A percentile compares a stretch with the other conserved stretches of the same genome.
These are phyloP conservation scores for Neoascochyta sp. DNA, from an alignment of 2,329 filamentous ascomycete genomes.

Conservation along the genomic window DNA sequence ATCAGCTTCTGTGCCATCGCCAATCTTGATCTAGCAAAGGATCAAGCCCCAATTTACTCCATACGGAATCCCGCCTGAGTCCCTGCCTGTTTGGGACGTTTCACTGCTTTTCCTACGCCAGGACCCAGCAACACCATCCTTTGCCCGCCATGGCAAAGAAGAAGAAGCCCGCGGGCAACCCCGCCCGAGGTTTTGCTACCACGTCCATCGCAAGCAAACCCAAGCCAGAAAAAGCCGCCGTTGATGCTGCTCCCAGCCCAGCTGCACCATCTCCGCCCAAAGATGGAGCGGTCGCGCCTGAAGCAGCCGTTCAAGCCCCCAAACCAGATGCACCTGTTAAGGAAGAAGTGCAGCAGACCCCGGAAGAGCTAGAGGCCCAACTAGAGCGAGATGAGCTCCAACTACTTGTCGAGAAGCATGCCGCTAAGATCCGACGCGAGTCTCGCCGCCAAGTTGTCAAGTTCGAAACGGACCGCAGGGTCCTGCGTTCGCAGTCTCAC, in stretches of 20 bases:
- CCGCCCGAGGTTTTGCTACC: conserved; percentile 88
- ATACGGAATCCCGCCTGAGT: conserved; percentile 27
- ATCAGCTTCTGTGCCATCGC: conserved; percentile 17
- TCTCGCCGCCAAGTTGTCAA: conserved; percentile 70
- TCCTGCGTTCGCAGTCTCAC: conserved; percentile 76
- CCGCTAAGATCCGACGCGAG: conserved; percentile 74
- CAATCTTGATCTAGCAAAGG: conserved; percentile 35
- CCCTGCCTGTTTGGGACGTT: conserved; percentile 11
- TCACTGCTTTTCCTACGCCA: conserved; percentile 6
- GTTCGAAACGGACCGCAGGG: conserved; percentile 78
- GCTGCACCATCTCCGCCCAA: conserved; percentile 10
- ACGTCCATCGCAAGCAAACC: conserved; percentile 84
- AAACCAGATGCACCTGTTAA: conserved; percentile 17
- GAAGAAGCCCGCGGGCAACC: conserved; percentile 83
- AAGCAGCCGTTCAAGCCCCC: conserved; percentile 4
- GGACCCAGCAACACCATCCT: not conserved
- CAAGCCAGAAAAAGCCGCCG: conserved; percentile 45
- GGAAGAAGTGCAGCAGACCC: conserved; percentile 53
- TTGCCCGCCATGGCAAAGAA: conserved; percentile 73
- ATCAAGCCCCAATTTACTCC: conserved; percentile 37
- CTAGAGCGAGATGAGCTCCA: conserved; percentile 90
- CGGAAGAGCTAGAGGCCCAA: conserved; percentile 86
- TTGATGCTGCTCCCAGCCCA: conserved; percentile 16
- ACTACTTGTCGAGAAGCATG: conserved; percentile 78
- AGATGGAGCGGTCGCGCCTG: conserved; percentile 10